Conservation (phyloP, 1,284 basidiomycete species). For the Wolfiporia cocos region DNA sequence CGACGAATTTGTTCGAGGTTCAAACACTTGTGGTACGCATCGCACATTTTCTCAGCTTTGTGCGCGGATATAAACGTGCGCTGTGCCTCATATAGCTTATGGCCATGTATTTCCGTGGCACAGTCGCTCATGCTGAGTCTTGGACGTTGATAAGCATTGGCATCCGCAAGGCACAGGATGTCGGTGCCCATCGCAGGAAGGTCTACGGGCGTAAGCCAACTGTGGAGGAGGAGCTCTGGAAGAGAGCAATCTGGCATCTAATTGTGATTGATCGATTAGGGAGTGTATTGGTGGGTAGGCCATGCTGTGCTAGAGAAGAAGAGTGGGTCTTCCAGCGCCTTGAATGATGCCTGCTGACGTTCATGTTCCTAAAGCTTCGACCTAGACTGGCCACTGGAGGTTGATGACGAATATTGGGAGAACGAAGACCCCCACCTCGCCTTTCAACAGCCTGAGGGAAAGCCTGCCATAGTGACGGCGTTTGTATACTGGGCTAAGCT, state of each 20-base stretch:
- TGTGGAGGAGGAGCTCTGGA: slow-evolving; percentile 44
- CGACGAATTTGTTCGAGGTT: slow-evolving; percentile 26
- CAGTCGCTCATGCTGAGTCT: slow-evolving; percentile 25
- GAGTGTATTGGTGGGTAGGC: slow-evolving; percentile 64
- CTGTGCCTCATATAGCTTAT: slow-evolving; percentile 14
- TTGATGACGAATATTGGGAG: slow-evolving; percentile 86
- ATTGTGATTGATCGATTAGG: slow-evolving; percentile 58
- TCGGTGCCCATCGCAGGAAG: slow-evolving; percentile 33
- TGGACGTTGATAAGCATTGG: slow-evolving; percentile 42
- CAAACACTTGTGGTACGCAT: slow-evolving; percentile 25
- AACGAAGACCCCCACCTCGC: slow-evolving; percentile 37
- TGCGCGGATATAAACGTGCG: too few species aligned
- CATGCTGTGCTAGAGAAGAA: slow-evolving; percentile 69
- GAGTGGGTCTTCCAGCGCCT: slow-evolving; percentile 46
- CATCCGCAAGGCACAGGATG: slow-evolving; percentile 34
- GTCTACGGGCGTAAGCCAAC: slow-evolving; percentile 21
- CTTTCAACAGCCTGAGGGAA: slow-evolving; percentile 60
- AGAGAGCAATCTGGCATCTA: slow-evolving; percentile 46
- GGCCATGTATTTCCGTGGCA: slow-evolving; percentile 29
- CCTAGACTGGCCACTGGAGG: slow-evolving; percentile 71
- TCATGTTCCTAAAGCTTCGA: slow-evolving; percentile 52
- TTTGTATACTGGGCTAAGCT: slow-evolving; percentile 70
- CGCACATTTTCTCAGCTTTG: neutral
- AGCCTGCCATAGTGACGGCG: slow-evolving; percentile 52
- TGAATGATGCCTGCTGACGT: slow-evolving; percentile 2